Evolutionary conservation across 2,329 filamentous ascomycete species (phyloP), one percentile per base, ranked within the genome.

Genomic region (Diaporthe velutina): DNA sequence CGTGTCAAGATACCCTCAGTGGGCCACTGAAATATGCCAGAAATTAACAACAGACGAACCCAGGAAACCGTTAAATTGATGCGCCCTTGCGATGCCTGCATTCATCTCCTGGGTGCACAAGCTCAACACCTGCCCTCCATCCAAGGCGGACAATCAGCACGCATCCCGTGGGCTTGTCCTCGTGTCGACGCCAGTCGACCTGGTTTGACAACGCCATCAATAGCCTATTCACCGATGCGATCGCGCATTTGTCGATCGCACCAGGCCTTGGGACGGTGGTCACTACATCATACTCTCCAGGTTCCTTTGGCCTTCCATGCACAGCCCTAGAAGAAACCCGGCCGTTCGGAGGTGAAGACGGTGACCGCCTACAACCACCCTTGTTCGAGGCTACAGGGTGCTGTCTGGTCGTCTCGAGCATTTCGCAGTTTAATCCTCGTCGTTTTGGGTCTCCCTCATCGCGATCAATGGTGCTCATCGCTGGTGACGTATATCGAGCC

Each of bases 271-370:
- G 13, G 70, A 71, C 10, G 70, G n/a, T 55, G 25, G 70, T 50
- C 42, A 52, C 70, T 72, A 54, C 70, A 72, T 64, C 70, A 72
- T 64, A 54, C 33, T 28, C n/a, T 72, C 57, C 22, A 52, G 70
- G 57, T n/a, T 72, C 22, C 33, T 61, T 13, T 38, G 17, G 35
- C 2, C 45, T 64, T 48, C n/a, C 57, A 54, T 64, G 45, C 42
- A 52, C 54, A 54, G n/a, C 45, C 45, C 50, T 42, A 28, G 33
- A 64, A 40, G 38, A 60, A 33, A 33, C 35, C 70, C 57, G 57
- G 45, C 28, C 48, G 35, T 33, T 54, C 70, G 57, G 70, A 38
- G 40, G 52, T 40, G 70, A n/a, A 45, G 52, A 35, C 28, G 28
- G 22, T 40, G 70, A 64, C 70, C 57, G 33, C 38, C 57, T 28